Evolutionary conservation across 1,139 yeast genomes (phyloP).

Genomic region (Yamadazyma sp.): DNA sequence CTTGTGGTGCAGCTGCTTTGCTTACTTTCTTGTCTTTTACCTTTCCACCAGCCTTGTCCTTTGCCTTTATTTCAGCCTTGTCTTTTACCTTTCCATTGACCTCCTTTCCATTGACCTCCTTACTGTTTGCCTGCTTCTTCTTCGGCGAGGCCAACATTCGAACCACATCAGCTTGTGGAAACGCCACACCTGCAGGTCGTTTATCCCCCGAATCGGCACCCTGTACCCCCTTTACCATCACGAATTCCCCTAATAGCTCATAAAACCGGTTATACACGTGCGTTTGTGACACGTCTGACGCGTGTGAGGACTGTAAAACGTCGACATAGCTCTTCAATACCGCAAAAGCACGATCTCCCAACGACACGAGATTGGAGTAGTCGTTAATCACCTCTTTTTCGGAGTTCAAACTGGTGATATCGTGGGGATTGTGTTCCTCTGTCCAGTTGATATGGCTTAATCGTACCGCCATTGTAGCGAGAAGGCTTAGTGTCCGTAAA

Average conservation of each 20-base stretch:
- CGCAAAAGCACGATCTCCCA: constrained; percentile 21
- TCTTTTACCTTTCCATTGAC: no score
- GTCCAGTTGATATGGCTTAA: constrained; percentile 27
- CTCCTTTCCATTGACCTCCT: no score
- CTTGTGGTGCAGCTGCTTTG: no score
- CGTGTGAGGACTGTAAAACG: not conserved
- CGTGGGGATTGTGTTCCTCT: constrained; percentile 20
- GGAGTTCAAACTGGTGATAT: constrained; percentile 20
- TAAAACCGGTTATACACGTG: not conserved
- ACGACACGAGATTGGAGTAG: constrained; percentile 20
- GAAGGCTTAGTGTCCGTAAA: constrained; percentile 26
- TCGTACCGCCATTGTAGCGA: constrained; percentile 33
- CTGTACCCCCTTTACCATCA: not conserved
- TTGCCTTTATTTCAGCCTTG: no score
- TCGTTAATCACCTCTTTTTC: constrained; percentile 21
- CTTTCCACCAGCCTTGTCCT: no score
- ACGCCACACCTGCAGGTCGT: not conserved
- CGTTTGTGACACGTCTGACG: not conserved
- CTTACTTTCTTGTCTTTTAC: no score
- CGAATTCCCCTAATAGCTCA: not conserved
- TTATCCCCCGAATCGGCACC: no score
- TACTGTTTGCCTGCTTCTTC: not conserved
- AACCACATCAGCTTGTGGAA: not conserved
- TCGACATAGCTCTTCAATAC: constrained; percentile 17
- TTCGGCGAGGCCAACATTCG: constrained; percentile 6